A percentile compares a stretch with the other conserved stretches of the same genome.
These are phyloP conservation scores for Fonsecaea pedrosoi DNA, from an alignment of 2,329 filamentous ascomycete genomes.

Conservation along the genomic window DNA sequence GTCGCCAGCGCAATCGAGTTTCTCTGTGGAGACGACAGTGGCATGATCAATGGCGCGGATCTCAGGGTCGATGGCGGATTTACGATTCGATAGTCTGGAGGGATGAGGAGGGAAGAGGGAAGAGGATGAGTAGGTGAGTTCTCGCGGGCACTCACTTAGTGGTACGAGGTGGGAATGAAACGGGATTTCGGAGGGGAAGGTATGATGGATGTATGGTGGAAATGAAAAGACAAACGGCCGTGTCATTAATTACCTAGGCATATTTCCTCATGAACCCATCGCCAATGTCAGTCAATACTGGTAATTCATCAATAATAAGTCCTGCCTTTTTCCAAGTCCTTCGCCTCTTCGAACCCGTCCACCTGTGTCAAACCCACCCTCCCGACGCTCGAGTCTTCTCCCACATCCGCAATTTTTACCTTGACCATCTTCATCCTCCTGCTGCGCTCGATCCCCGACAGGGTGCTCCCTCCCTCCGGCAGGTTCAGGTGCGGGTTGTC, in stretches of 20 bases:
- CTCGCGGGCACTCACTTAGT: no score
- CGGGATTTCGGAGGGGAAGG: no score
- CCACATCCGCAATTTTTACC: slow-evolving; percentile 21
- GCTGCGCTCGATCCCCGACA: slow-evolving; percentile 13
- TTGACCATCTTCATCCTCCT: slow-evolving; percentile 13
- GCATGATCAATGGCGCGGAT: slow-evolving; percentile 52
- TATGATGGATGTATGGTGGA: neutral
- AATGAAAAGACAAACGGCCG: neutral
- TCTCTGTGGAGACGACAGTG: slow-evolving; percentile 51
- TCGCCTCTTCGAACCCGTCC: neutral
- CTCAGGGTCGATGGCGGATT: slow-evolving; percentile 51
- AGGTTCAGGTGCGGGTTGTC: slow-evolving; percentile 18
- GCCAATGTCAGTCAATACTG: no score
- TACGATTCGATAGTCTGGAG: slow-evolving; percentile 42
- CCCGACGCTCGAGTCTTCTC: slow-evolving; percentile 4
- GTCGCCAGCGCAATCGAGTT: slow-evolving; percentile 50
- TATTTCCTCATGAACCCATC: neutral
- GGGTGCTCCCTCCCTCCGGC: slow-evolving; percentile 16
- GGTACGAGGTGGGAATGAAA: no score
- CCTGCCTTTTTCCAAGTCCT: slow-evolving; percentile 16
- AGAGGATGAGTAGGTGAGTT: neutral
- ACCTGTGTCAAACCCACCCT: slow-evolving; percentile 11
- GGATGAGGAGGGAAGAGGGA: neutral
- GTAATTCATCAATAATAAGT: slow-evolving; percentile 4
- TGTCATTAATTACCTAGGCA: neutral